Conservation (phyloP, 1,284 basidiomycete species). For the Pyrrhoderma noxium region DNA sequence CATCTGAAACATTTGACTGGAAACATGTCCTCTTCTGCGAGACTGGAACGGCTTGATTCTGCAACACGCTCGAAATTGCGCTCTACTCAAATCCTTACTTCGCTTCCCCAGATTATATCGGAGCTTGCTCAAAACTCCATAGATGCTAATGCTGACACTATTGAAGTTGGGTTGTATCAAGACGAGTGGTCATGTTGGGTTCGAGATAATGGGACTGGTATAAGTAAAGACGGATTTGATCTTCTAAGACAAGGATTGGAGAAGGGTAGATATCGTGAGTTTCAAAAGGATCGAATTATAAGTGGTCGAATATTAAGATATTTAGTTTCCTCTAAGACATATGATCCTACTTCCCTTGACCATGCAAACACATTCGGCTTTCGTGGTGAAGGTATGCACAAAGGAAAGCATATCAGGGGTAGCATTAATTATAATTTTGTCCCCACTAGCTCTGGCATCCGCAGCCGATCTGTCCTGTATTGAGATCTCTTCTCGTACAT, state of each 20-base stretch:
- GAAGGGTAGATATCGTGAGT: constrained; percentile 60
- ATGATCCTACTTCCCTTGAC: constrained; percentile 41
- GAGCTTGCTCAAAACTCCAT: constrained; percentile 84
- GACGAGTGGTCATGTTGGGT: constrained; percentile 76
- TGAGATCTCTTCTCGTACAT: constrained; percentile 70
- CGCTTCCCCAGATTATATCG: constrained; percentile 67
- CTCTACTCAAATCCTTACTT: constrained; percentile 77
- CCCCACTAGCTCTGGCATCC: constrained; percentile 65
- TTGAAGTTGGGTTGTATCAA: constrained; percentile 61
- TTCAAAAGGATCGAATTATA: neutral
- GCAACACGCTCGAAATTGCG: constrained; percentile 60
- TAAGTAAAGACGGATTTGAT: constrained; percentile 51
- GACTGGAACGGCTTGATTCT: constrained; percentile 9
- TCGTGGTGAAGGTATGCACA: constrained; percentile 73
- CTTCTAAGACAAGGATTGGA: constrained; percentile 45
- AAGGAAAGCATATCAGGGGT: neutral
- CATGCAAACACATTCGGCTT: constrained; percentile 72
- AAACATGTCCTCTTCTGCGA: too few relatives aligned
- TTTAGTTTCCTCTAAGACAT: constrained; percentile 68
- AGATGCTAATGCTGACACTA: constrained; percentile 54
- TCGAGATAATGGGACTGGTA: constrained; percentile 75
- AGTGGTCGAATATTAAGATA: neutral
- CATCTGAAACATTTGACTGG: too few relatives aligned
- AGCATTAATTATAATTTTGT: neutral
- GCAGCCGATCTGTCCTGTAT: constrained; percentile 67